These are phyloP conservation scores for Trichoderma virens DNA, from an alignment of 495 filamentous ascomycete genomes.

Conservation along the genomic window DNA sequence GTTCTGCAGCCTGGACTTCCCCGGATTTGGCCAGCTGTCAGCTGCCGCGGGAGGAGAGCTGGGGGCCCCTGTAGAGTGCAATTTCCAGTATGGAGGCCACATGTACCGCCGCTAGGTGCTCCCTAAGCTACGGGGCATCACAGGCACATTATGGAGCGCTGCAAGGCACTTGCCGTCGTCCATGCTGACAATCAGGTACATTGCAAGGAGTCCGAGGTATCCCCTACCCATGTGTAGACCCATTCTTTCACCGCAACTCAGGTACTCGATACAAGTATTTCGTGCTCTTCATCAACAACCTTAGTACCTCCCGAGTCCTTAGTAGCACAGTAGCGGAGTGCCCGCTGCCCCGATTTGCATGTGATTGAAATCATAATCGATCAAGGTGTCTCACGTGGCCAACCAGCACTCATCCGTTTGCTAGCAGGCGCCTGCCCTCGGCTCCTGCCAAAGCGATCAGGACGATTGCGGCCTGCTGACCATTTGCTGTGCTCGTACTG, in stretches of 20 bases:
- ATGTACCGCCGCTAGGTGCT: background rate
- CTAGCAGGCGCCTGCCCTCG: background rate
- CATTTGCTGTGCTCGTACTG: background rate
- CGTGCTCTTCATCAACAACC: no score
- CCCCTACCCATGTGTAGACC: background rate
- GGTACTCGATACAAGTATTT: background rate
- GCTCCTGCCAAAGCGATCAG: background rate
- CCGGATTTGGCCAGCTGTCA: background rate
- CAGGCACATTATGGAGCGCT: background rate
- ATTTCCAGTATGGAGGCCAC: background rate
- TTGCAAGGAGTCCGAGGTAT: background rate
- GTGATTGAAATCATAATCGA: slow-evolving; percentile 8
- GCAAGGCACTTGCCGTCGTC: background rate
- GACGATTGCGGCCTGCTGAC: slow-evolving; percentile 1
- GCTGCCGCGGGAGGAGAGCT: background rate
- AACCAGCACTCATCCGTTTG: background rate
- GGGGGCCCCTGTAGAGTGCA: background rate
- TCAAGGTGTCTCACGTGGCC: slow-evolving; percentile 1
- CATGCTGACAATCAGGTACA: background rate
- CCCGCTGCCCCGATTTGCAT: slow-evolving; percentile 1
- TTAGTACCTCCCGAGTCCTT: no score
- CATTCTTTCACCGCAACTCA: background rate
- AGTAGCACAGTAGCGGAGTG: no score
- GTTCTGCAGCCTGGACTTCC: background rate
- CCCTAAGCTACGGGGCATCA: background rate